Evolutionary conservation across 2,329 filamentous ascomycete species (phyloP).

Genomic region (Ceratocystis ficicola): DNA sequence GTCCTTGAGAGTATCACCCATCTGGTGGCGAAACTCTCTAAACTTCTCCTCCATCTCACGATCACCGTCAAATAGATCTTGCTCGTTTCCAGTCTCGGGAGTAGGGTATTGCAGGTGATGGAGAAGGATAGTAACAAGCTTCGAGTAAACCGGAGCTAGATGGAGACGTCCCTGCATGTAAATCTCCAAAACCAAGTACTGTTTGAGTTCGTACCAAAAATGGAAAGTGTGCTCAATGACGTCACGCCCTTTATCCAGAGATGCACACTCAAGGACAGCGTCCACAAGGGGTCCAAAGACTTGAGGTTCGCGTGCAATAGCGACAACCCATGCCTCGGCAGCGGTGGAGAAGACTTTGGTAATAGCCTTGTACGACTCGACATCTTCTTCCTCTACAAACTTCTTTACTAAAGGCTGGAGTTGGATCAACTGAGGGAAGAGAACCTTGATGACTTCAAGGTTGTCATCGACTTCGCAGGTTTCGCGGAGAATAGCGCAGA

Average conservation of each 20-base stretch:
- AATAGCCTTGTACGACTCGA: constrained; percentile 73
- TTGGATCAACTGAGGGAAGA: constrained; percentile 70
- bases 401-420: constrained; percentile 65
- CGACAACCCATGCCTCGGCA: constrained; percentile 84
- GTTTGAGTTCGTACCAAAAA: constrained; percentile 98
- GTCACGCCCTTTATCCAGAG: constrained; percentile 76
- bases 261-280: constrained; percentile 80
- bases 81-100: constrained; percentile 59
- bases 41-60: constrained; percentile 95
- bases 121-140: constrained; percentile 85
- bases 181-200: constrained; percentile 81
- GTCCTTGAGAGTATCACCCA: constrained; percentile 96
- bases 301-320: constrained; percentile 70
- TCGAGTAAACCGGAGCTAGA: constrained; percentile 70
- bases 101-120: constrained; percentile 78
- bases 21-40: constrained; percentile 86
- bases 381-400: constrained; percentile 67
- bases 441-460: constrained; percentile 62
- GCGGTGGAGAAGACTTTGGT: constrained; percentile 87
- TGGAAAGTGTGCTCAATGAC: constrained; percentile 87
- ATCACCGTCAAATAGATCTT: constrained; percentile 88
- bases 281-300: constrained; percentile 81
- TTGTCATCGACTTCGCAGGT: constrained; percentile 90
- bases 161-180: constrained; percentile 72
- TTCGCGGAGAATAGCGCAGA: constrained; percentile 84